Base-by-base conservation (phyloP, 2,329 filamentous ascomycete species). In the Ophiocordyceps sinensis region DNA sequence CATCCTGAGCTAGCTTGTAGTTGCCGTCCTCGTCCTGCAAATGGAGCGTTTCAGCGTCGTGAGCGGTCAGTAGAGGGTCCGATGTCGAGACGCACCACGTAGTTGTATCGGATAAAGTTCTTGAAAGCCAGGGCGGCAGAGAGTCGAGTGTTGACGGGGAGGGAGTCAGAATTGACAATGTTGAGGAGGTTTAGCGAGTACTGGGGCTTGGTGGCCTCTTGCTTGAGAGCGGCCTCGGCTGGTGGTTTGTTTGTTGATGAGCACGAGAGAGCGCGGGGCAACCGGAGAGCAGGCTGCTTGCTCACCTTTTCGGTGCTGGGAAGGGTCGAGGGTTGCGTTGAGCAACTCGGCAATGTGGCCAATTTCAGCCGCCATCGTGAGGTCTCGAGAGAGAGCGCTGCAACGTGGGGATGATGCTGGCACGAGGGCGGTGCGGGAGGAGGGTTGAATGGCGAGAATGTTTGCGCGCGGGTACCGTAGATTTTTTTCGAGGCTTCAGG, bases 81-180 rank as follows among this genome's bases (percentile, higher is more conserved):
- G 37, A 12, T 15, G 6, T 8, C 39, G 43, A 13, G 37, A 68
- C 76, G 51, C 64, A 82, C 79, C 52, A 86, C 85, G 77, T 93
- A 98, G 69, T 87, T 91, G 57, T 83, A 78, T 62, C 84, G 83
- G 56, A 98, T 87, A 62, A 94, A 94, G 68, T 98, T 98, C 67
- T 98, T 98, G 75, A 98, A 98, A 67, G 85, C 91, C 45, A 98
- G 73, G 26, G 91, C 85, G 53, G 84, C 85, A 7, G 89, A 78
- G 35, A 98, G 78, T 47, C 91, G 80, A 45, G 85, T 91, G 53
- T 85, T 89, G 49, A 71, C 65, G 34, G 85, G 79, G 47, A 82
- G 75, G 35, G 73, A 67, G 43, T 79, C 75, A 50, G 82, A 78
- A 48, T 84, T 85, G 53, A 94, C 86, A 56, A 96, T 93, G 53